These are phyloP conservation scores for Ustilago shanxiensis DNA, from an alignment of 1,284 basidiomycete genomes.

Conservation along the genomic window DNA sequence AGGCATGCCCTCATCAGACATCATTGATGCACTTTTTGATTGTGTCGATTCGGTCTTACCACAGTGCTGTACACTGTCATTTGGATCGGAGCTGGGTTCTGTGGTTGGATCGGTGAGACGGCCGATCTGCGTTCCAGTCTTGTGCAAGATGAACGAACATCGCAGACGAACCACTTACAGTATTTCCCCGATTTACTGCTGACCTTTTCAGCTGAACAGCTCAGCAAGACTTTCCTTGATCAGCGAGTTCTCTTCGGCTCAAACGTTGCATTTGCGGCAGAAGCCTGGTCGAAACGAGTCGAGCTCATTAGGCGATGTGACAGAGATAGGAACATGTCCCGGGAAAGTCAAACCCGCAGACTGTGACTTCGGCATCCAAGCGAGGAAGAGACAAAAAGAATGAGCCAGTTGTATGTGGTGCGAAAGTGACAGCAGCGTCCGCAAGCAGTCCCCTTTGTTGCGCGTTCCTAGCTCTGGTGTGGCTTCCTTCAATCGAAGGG, in stretches of 20 bases:
- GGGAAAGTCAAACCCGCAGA: neutral
- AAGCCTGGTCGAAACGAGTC: neutral
- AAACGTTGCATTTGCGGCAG: neutral
- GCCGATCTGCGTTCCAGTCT: neutral
- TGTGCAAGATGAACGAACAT: neutral
- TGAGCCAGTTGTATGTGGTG: neutral
- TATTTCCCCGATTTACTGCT: neutral
- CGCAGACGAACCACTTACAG: neutral
- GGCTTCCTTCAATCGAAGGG: slow-evolving; percentile 1
- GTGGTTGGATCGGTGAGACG: neutral
- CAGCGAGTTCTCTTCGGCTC: neutral
- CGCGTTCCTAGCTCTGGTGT: neutral
- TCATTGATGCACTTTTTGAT: neutral
- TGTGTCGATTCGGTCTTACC: neutral
- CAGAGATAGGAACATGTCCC: neutral
- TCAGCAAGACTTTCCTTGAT: neutral
- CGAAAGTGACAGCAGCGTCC: neutral
- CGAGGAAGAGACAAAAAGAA: neutral
- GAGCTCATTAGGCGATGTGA: neutral
- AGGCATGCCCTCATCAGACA: neutral
- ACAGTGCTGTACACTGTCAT: neutral
- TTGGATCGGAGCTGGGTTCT: neutral
- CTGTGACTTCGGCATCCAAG: neutral
- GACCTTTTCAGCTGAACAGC: neutral
- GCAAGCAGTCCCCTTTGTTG: neutral